These are phyloP conservation scores for Leccinum ochraceum DNA, from an alignment of 768 basidiomycete genomes.

Conservation along the genomic window DNA sequence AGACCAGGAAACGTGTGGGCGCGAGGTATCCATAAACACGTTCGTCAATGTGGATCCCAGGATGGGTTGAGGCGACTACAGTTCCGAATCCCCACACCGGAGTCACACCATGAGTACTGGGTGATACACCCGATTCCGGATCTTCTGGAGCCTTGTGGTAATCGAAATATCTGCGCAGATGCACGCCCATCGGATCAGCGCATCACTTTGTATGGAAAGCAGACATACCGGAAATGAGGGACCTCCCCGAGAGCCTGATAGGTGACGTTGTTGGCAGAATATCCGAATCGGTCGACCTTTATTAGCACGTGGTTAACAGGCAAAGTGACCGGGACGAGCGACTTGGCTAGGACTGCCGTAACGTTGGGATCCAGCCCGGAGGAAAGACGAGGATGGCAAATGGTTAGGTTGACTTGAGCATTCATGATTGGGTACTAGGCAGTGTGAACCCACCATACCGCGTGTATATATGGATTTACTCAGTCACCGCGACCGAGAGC, in stretches of 20 bases:
- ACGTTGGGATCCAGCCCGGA: constrained; percentile 31
- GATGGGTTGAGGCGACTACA: constrained; percentile 49
- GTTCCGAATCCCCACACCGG: constrained; percentile 78
- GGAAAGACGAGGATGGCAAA: constrained; percentile 43
- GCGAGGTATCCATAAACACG: constrained; percentile 64
- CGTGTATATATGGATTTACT: not conserved
- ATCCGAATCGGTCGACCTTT: constrained; percentile 66
- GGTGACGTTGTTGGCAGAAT: constrained; percentile 71
- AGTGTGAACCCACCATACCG: not conserved
- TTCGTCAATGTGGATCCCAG: constrained; percentile 52
- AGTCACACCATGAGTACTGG: constrained; percentile 58
- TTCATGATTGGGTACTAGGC: constrained; percentile 8
- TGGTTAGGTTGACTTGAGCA: constrained; percentile 31
- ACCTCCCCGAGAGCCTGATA: constrained; percentile 58
- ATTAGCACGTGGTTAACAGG: constrained; percentile 53
- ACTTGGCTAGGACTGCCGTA: constrained; percentile 31
- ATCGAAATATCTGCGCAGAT: constrained; percentile 63
- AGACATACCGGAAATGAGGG: constrained; percentile 39
- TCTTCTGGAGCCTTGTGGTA: constrained; percentile 53
- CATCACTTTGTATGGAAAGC: not conserved
- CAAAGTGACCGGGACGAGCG: constrained; percentile 16
- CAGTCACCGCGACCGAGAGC: not conserved
- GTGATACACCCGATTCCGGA: constrained; percentile 35
- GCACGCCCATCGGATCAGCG: not conserved
- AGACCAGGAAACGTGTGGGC: constrained; percentile 54